Evolutionary conservation across 1,284 basidiomycete genomes (phyloP), one percentile per base, ranked within the genome.

Genomic region (Anthracocystis walkeri): DNA sequence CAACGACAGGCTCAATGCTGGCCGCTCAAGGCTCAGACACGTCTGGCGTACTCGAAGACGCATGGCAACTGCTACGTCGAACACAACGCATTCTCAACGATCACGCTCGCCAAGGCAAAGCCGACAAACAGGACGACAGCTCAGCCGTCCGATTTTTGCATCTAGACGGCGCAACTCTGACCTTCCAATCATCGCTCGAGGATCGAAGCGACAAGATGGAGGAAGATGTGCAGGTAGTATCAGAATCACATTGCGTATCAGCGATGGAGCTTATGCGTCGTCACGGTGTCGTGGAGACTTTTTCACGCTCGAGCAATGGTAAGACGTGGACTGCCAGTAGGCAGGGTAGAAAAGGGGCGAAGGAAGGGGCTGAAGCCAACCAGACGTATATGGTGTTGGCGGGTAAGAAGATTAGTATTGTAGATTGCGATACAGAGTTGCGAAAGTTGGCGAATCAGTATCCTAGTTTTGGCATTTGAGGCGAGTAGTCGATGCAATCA

Each of bases 351-450:
- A 25, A 33, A n/a, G 41, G 35, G 40, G 29, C 8, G 35, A 49
- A 21, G 38, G 46, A 23, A 3, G 42, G 21, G 35, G n/a, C 3
- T 18, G 27, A 40, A 18, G 49, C 27, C 20, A 67, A 64, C 52
- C 61, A 73, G 59, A 77, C 75, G 7, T 77, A 60, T 16, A 61
- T 77, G 70, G 64, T 75, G n/a, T 41, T 70, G 42, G 57, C 61
- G n/a, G 75, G 75, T 18, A 65, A 64, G 48, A 77, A 68, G 57
- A 64, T 68, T 18, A 77, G 71, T 46, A 77, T 77, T 18, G 72
- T 74, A 0, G 75, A 77, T 55, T 69, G 66, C 52, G 75, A 77
- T 25, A 58, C 40, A 4, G 66, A 77, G 51, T 44, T 77, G 51
- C 57, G 75, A 18, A 62, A 29, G 59, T 23, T 77, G 55, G 75